Percentiles rank a stretch among this genome's conserved stretches.
phyloP scores from a whole-genome alignment of 2,329 filamentous ascomycete species.

The Hypoxylon sp. region DNA sequence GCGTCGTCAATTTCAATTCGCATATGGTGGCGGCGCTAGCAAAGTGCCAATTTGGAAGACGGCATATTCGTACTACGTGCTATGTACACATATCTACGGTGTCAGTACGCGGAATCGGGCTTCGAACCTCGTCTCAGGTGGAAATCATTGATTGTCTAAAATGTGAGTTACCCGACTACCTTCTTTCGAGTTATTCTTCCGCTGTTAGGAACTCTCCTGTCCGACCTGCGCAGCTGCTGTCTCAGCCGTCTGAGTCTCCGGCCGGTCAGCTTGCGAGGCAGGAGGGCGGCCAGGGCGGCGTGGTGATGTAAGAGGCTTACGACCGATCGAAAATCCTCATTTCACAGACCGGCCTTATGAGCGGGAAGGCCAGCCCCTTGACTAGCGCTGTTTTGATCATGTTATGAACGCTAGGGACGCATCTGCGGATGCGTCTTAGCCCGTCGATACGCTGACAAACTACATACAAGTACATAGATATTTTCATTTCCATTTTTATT shows the following conservation, averaged over 20 bases:
- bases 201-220: background rate
- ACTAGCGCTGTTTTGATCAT: constrained; percentile 19
- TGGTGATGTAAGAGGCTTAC: constrained; percentile 32
- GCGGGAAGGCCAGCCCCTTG: constrained; percentile 15
- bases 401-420: constrained; percentile 4
- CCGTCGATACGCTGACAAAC: too few species aligned
- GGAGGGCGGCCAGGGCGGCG: background rate
- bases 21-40: constrained; percentile 25
- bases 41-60: constrained; percentile 6
- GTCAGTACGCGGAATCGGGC: background rate
- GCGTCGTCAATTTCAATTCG: constrained; percentile 15
- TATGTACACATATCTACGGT: too few species aligned
- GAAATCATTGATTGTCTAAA: background rate
- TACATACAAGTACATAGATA: too few species aligned
- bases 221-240: background rate
- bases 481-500: constrained; percentile 7
- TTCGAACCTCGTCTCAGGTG: background rate
- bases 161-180: too few species aligned
- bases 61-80: background rate
- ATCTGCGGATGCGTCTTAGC: background rate
- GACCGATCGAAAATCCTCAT: constrained; percentile 32
- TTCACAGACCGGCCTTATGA: constrained; percentile 20
- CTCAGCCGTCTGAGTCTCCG: too few species aligned
- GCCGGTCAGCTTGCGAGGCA: constrained; percentile 5
- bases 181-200: too few species aligned